Evolutionary conservation across 2,329 filamentous ascomycete species (phyloP).

Genomic region (Xylaria sp.): DNA sequence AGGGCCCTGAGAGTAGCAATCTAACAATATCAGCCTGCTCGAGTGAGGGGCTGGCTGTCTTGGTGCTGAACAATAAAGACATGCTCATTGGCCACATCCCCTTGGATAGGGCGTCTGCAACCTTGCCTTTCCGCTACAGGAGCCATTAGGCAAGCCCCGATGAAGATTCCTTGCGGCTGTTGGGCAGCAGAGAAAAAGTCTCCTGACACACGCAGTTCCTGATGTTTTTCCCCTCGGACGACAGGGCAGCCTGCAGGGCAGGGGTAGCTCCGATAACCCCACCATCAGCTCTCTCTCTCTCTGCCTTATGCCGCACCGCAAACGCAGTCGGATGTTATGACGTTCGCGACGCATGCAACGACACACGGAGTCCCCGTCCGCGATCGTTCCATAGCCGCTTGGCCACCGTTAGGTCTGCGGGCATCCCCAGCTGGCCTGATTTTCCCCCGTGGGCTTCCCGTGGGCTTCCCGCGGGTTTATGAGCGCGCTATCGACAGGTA

Average conservation of each 20-base stretch:
- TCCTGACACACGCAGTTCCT: constrained; percentile 23
- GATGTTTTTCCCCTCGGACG: constrained; percentile 18
- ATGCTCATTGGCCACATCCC: constrained; percentile 17
- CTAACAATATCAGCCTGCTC: background rate
- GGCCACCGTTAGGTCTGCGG: background rate
- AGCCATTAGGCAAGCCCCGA: constrained; percentile 1
- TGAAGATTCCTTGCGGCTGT: constrained; percentile 20
- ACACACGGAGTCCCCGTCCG: constrained; percentile 24
- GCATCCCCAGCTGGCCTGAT: constrained; percentile 1
- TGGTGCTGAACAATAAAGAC: constrained; percentile 9
- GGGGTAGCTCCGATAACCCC: constrained; percentile 19
- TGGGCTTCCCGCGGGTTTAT: background rate
- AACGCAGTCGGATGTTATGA: constrained; percentile 22
- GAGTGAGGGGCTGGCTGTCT: background rate
- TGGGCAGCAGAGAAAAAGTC: constrained; percentile 2
- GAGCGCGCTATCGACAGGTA: background rate
- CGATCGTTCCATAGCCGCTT: background rate
- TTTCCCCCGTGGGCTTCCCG: background rate
- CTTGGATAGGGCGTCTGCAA: constrained; percentile 6
- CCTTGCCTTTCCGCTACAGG: background rate
- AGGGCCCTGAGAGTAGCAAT: too few species aligned
- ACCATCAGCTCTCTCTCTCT: constrained; percentile 7
- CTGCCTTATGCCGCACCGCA: background rate
- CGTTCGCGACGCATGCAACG: constrained; percentile 16
- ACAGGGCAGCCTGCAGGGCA: background rate